These are phyloP conservation scores for Crithidia thermophila DNA, from an alignment of 208 protist genomes.

Conservation along the genomic window DNA sequence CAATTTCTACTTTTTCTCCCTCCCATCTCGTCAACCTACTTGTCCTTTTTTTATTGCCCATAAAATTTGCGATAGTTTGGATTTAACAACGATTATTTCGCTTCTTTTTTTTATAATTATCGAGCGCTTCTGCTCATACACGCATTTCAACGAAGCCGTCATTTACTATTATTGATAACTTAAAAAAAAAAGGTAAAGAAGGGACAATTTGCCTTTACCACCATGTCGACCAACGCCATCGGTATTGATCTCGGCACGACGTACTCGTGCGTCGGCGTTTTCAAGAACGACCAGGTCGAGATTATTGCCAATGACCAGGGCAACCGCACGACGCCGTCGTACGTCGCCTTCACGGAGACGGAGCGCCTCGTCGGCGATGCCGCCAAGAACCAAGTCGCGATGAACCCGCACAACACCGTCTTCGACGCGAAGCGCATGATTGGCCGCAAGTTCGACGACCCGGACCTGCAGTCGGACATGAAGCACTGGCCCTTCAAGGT, in stretches of 20 bases:
- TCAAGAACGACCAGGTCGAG: constrained; percentile 94
- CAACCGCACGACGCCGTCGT: constrained; percentile 95
- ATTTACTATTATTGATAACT: no score
- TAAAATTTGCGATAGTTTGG: no score
- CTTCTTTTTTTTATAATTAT: constrained; percentile 14
- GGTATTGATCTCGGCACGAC: constrained; percentile 97
- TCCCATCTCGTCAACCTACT: no score
- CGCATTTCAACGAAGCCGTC: no score
- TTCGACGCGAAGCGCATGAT: constrained; percentile 94
- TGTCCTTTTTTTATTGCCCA: no score
- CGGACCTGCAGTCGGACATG: constrained; percentile 94
- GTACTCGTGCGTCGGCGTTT: constrained; percentile 98
- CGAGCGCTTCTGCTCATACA: no score
- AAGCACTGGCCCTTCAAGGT: constrained; percentile 94
- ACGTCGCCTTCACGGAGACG: constrained; percentile 96
- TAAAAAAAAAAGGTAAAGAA: constrained; percentile 21
- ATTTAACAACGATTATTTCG: no score
- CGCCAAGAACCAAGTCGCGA: constrained; percentile 91
- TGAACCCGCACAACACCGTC: constrained; percentile 93
- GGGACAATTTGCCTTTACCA: constrained; percentile 2
- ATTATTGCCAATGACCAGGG: constrained; percentile 95
- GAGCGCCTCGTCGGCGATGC: constrained; percentile 90
- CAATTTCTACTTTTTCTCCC: no score
- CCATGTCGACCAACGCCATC: constrained; percentile 56
- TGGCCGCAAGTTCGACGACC: constrained; percentile 92